Base-by-base conservation (phyloP, 1,139 yeast genomes). In the Diutina pseudorugosa region DNA sequence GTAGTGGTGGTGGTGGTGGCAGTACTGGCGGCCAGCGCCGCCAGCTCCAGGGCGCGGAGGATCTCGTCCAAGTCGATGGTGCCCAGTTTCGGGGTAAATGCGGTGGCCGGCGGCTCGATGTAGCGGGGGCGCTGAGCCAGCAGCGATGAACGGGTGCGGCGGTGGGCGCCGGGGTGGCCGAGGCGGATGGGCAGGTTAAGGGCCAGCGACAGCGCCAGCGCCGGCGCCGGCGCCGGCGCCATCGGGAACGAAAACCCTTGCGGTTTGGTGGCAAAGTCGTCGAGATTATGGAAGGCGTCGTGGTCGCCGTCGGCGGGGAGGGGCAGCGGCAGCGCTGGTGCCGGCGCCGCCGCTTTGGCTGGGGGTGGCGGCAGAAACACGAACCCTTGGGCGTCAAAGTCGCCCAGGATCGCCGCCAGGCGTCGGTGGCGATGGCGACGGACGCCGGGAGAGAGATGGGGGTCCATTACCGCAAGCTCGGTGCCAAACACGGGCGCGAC, bases 381-480 rank as follows among this genome's bases (percentile, higher is more conserved):
- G 20, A 36, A 36, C 21, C 49, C 40, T 2, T 23, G 16, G 27
- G 50, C 50, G 19, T 47, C 50, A 14, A 47, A 47, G 42, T 47
- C 50, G 27, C 50, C 50, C 18, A 16, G 16, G 42, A 47, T 47
- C 18, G 50, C 50, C 14, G 50, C 50, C 42, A 36, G 42, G 18
- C 50, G 50, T 11, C 50, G 50, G 41, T 47, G 50, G 20, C 42
- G 42, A 20, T 47, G 50, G 30, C 50, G 50, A 16, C 50, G 50
- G 21, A 41, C 14, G 19, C 41, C 16, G 25, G 41, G 16, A 4
- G 41, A 47, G 23, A 36, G 18, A 9, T 19, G 23, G 12, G 12
- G 30, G 47, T 43, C 47, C 47, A 43, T 42, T 42, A 20, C 25
- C 20, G 16, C 6, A 42, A 19, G 16, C n/a, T 19, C 20, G n/a